Evolutionary conservation across 495 filamentous ascomycete genomes (phyloP), one percentile per base, ranked within the genome.

Genomic region (Tuber melanosporum): DNA sequence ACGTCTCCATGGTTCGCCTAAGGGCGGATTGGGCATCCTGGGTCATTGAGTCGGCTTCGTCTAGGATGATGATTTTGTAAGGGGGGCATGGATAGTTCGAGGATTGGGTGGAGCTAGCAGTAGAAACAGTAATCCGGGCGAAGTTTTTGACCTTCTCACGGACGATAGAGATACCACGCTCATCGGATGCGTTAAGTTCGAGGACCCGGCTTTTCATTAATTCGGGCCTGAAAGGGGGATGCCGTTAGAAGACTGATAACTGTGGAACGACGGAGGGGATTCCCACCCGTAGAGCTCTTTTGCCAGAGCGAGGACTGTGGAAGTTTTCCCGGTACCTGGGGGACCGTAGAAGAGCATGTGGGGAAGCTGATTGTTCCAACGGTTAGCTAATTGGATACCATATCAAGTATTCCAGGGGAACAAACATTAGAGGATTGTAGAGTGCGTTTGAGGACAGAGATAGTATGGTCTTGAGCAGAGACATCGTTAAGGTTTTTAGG

Each of bases 121-220:
- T 92, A 45, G 93, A 94, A 70, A 99, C 89, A 81, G 98, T 94
- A 85, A 94, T 94, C 44, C 95, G 90, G 9, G 96, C 96, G 82
- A 99, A 99, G 84, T 98, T 92, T 85, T 99, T 99, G 80, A 99
- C 92, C 83, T 98, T 99, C 82, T 96, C 93, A n/a, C 95, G 92
- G 45, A 99, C 94, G 75, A 99, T 98, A 45, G 89, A 91, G 83
- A 98, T 98, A 52, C 96, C 96, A 75, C 95, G 95, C 87, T 99
- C 95, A 86, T 99, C 95, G 57, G 96, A 98, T 78, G 95, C 95
- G 86, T 99, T 99, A 83, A 99, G 90, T 86, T 99, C 95, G 71
- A 99, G 92, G 71, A 98, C 96, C 12, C 95, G 93, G 49, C 94
- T 90, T 83, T 93, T 94, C 83, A 97, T 93, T 80, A 99, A 90